A percentile compares a stretch with the other conserved stretches of the same genome.
phyloP scores from a whole-genome alignment of 2,329 filamentous ascomycete species.

The Neopestalotiopsis clavispora region DNA sequence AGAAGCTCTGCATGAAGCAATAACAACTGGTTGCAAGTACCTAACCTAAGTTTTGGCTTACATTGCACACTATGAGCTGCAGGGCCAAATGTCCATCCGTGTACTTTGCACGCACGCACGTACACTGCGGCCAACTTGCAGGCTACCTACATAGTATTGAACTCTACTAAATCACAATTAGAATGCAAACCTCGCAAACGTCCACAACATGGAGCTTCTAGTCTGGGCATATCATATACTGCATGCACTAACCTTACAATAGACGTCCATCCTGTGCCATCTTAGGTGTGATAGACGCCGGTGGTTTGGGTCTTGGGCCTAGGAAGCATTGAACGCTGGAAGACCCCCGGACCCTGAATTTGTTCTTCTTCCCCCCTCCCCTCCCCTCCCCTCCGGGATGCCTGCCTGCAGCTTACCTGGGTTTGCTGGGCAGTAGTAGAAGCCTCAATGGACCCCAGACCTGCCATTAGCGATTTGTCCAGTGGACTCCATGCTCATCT shows the following conservation, averaged over 20 bases:
- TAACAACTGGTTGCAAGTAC: not conserved
- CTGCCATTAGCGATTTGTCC: not conserved
- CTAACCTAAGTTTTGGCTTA: no score
- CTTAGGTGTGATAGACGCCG: not conserved
- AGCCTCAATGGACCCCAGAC: not conserved
- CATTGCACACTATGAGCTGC: not conserved
- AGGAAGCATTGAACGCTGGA: not conserved
- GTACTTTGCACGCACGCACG: not conserved
- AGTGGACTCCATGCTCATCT: not conserved
- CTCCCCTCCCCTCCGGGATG: not conserved
- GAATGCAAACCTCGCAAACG: not conserved
- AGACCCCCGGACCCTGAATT: not conserved
- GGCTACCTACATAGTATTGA: not conserved
- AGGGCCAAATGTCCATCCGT: no score
- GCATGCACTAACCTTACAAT: no score
- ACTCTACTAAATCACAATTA: not conserved
- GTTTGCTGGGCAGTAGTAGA: no score
- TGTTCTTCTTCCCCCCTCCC: not conserved
- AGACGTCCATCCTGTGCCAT: not conserved
- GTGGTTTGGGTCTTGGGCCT: not conserved
- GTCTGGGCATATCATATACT: no score
- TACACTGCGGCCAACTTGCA: not conserved
- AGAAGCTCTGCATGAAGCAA: not conserved
- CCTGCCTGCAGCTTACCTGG: not conserved
- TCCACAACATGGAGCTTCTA: no score